phyloP scores from a whole-genome alignment of 2,329 filamentous ascomycete genomes.

The Trichoderma atroviride region DNA sequence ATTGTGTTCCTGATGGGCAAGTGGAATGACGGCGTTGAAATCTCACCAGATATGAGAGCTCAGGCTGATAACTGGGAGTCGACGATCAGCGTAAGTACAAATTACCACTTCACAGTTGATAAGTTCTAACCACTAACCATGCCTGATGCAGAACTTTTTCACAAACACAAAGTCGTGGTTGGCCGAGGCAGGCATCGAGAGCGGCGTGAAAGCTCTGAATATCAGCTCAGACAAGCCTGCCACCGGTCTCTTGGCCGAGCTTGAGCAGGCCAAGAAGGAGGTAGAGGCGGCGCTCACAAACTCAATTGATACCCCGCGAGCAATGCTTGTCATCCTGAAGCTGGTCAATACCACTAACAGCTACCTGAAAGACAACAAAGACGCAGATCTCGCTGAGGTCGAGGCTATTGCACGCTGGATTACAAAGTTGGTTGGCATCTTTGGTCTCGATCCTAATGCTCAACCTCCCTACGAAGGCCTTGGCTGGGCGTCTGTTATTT shows the following conservation, averaged over 20 bases:
- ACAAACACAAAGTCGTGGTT: conserved; percentile 58
- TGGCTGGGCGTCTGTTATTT: conserved; percentile 55
- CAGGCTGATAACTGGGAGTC: conserved; percentile 79
- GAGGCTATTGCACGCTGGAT: conserved; percentile 73
- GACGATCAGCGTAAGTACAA: conserved; percentile 62
- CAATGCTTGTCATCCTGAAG: conserved; percentile 76
- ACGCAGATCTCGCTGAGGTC: conserved; percentile 50
- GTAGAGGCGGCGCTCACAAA: conserved; percentile 67
- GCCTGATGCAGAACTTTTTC: conserved; percentile 56
- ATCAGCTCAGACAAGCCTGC: conserved; percentile 40
- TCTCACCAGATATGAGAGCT: conserved; percentile 78
- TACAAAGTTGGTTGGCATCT: conserved; percentile 80
- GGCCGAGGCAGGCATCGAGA: conserved; percentile 46
- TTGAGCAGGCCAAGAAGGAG: conserved; percentile 59
- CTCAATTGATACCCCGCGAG: conserved; percentile 83
- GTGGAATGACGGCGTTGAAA: conserved; percentile 91
- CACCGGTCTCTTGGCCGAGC: conserved; percentile 44
- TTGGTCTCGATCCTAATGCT: conserved; percentile 74
- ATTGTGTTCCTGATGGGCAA: conserved; percentile 85
- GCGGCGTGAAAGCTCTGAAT: conserved; percentile 44
- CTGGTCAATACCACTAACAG: conserved; percentile 78
- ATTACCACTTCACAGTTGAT: no score
- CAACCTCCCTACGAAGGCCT: conserved; percentile 57
- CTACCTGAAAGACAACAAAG: conserved; percentile 52
- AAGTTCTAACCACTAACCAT: conserved; percentile 28